Conservation (phyloP, 768 basidiomycete species). For the Megacollybia marginata region DNA sequence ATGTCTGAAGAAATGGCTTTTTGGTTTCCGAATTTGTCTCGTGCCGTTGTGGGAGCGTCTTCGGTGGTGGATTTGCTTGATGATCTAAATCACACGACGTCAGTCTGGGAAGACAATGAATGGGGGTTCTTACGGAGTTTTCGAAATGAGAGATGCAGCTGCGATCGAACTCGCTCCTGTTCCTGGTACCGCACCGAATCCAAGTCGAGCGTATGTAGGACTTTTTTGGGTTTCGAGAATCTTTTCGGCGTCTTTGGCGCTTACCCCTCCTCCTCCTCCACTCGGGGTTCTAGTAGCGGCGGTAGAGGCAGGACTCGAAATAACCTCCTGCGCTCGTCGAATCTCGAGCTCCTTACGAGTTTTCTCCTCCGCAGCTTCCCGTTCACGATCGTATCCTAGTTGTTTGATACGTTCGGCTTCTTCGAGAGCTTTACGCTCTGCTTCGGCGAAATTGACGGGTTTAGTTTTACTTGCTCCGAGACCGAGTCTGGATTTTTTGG, state of each 20-base stretch:
- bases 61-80: constrained; percentile 25
- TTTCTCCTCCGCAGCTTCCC: constrained; percentile 79
- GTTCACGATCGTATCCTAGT: constrained; percentile 82
- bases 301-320: constrained; percentile 22
- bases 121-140: not conserved
- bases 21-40: constrained; percentile 86
- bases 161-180: constrained; percentile 38
- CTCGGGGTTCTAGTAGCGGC: constrained; percentile 16
- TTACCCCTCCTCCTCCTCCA: not conserved
- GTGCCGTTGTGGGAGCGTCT: constrained; percentile 69
- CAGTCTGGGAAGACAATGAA: not conserved
- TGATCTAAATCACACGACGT: not conserved
- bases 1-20: constrained; percentile 98
- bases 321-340: constrained; percentile 31
- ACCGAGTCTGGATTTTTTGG: constrained; percentile 58
- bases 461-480: constrained; percentile 86
- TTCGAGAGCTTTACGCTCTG: constrained; percentile 81
- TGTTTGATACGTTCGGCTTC: constrained; percentile 91
- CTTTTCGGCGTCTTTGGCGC: not conserved
- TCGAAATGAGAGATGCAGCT: constrained; percentile 1
- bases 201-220: constrained; percentile 63
- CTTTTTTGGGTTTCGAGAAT: constrained; percentile 1
- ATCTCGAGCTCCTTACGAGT: constrained; percentile 40
- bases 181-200: constrained; percentile 77
- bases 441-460: constrained; percentile 90